Base-by-base conservation (phyloP, 169 alveolate species). In the Cryptosporidium baileyi region DNA sequence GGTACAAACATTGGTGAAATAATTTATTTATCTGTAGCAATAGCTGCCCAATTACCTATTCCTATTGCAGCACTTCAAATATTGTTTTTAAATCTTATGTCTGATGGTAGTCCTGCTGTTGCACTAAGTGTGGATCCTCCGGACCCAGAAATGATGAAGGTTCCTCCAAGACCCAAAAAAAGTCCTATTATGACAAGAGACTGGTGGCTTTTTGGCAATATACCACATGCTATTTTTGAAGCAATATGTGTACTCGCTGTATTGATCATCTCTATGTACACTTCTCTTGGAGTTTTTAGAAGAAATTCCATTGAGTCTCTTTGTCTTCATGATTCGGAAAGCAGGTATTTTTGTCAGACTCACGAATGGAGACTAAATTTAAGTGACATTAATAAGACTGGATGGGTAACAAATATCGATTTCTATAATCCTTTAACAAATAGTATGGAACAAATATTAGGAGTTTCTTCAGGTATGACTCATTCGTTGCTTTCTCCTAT, bases 71-170 rank as follows among this genome's bases (percentile, higher is more conserved):
- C 97, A 24, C 92, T 95, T 36, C 96, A 93, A 89, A 95, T 94
- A 34, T 89, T 95, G 62, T 94, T 94, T 90, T 88, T 95, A 60
- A 95, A 94, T 82, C 82, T 95, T 54, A 93, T 95, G 93, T 93
- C 97, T 28, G 97, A 95, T 88, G 96, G 97, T 63, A 92, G 96
- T 34, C 98, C 98, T 24, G 97, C 98, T 38, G 97, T 95, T 44
- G 97, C 98, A 17, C 88, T 95, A 45, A 93, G 96, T 59, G 89
- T 94, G 61, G 98, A 95, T 80, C 98, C 98, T 22, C 94, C 97
- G 28, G 94, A 92, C 51, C 94, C 81, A 32, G 92, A 93, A 80
- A 93, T 93, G 89, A 93, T 95, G 97, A 89, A 90, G 80, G 90
- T 89, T 54, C 95, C 95, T 15, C 97, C 97, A 5, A 90, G 97